phyloP scores from a whole-genome alignment of 441 rosid genomes.

The Geranium incanum region DNA sequence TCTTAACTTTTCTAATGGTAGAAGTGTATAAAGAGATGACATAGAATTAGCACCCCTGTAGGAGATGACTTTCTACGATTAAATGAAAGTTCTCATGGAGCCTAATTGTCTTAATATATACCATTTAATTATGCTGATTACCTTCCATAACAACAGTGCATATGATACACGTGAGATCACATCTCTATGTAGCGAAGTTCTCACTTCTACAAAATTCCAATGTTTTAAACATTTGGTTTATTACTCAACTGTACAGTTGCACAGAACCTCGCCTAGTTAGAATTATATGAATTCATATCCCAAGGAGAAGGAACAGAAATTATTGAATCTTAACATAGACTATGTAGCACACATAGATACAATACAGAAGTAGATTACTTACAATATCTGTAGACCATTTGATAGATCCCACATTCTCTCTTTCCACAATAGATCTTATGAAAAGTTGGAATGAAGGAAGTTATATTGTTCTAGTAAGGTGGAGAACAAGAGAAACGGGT shows the following conservation, averaged over 20 bases:
- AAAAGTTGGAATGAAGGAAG: slow-evolving; percentile 21
- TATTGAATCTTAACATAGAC: neutral
- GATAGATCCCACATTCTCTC: slow-evolving; percentile 38
- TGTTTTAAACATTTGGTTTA: neutral
- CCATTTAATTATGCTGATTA: too few relatives aligned
- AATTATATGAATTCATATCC: neutral
- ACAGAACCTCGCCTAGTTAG: neutral
- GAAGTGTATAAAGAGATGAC: neutral
- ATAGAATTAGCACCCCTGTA: neutral
- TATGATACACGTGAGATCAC: neutral
- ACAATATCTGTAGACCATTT: slow-evolving; percentile 42
- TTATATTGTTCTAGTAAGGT: neutral
- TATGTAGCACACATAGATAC: neutral
- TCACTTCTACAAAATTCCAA: neutral
- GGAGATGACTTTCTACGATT: too few relatives aligned
- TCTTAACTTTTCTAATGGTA: too few relatives aligned
- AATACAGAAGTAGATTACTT: slow-evolving; percentile 24
- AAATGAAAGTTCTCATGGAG: too few relatives aligned
- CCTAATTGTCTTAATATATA: too few relatives aligned
- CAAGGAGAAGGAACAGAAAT: neutral
- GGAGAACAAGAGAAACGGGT: neutral
- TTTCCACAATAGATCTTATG: slow-evolving; percentile 43
- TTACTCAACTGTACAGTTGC: neutral
- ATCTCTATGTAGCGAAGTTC: neutral
- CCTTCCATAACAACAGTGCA: neutral